These are phyloP conservation scores for Phytophthora multivora DNA, from an alignment of 352 stramenopile genomes.

Conservation along the genomic window DNA sequence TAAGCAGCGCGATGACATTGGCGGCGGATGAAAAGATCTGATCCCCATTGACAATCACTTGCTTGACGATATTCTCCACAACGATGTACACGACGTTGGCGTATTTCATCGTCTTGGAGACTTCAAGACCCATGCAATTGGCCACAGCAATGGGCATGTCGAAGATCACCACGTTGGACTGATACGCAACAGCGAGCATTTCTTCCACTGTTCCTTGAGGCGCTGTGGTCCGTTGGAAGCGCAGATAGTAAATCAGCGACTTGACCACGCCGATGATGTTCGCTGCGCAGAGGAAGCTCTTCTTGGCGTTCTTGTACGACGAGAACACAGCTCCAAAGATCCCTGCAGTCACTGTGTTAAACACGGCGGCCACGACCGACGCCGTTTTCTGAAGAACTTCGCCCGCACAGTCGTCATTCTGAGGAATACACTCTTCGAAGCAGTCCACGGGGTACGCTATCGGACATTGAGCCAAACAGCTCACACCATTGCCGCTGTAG, in stretches of 20 bases:
- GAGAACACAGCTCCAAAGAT: constrained; percentile 41
- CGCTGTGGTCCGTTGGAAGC: constrained; percentile 17
- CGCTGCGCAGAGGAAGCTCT: constrained; percentile 32
- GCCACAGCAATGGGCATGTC: constrained; percentile 29
- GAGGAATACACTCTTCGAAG: constrained; percentile 59
- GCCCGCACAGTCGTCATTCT: constrained; percentile 45
- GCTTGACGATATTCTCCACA: constrained; percentile 33
- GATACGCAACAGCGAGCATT: constrained; percentile 33
- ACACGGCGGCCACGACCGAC: constrained; percentile 35
- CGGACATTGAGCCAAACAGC: constrained; percentile 48
- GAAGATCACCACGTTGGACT: constrained; percentile 34
- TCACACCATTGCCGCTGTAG: constrained; percentile 23
- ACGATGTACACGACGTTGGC: constrained; percentile 20
- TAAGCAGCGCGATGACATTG: constrained; percentile 26
- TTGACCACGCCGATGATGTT: constrained; percentile 34
- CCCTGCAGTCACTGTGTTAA: constrained; percentile 45
- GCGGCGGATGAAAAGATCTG: constrained; percentile 29
- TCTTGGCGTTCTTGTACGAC: constrained; percentile 36
- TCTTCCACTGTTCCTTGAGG: constrained; percentile 28
- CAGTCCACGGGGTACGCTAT: constrained; percentile 67
- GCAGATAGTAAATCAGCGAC: constrained; percentile 33
- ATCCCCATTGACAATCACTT: constrained; percentile 30
- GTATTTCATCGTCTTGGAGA: constrained; percentile 12
- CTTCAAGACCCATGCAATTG: constrained; percentile 27
- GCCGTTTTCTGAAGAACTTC: constrained; percentile 43